A percentile compares a stretch with the other conserved stretches of the same genome.
Evolutionary conservation across 75 land plant genomes (phyloP).

Genomic region (Picea glauca): DNA sequence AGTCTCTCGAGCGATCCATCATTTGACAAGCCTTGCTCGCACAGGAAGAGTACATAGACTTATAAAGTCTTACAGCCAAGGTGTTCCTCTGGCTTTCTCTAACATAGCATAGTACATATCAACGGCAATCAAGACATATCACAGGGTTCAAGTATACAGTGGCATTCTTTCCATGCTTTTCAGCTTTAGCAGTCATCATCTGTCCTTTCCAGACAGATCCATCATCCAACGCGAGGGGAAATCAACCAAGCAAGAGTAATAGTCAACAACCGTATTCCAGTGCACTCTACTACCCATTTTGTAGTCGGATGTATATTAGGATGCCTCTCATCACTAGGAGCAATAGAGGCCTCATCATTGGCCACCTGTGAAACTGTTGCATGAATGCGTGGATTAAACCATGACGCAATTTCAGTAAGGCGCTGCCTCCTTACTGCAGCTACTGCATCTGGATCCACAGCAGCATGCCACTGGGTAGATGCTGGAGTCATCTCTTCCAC

Average conservation of each 20-base stretch:
- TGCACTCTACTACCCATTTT: constrained; percentile 64
- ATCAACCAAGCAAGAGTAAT: constrained; percentile 69
- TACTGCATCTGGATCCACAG: constrained; percentile 66
- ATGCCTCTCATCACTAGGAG: constrained; percentile 17
- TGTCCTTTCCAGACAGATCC: too few relatives aligned
- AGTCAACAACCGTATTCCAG: constrained; percentile 61
- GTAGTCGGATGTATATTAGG: constrained; percentile 37
- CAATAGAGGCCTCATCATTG: constrained; percentile 25
- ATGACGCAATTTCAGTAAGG: constrained; percentile 59
- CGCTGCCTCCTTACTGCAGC: constrained; percentile 68
- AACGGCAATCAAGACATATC: too few relatives aligned
- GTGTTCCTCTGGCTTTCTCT: too few relatives aligned
- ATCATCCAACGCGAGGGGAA: constrained; percentile 65
- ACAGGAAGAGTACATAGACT: too few relatives aligned
- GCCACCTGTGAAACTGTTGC: constrained; percentile 28
- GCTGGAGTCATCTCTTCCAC: constrained; percentile 39
- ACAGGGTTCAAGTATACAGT: too few relatives aligned
- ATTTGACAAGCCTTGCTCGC: too few relatives aligned
- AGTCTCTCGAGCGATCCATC: too few relatives aligned
- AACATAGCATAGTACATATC: too few relatives aligned
- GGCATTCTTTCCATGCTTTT: too few relatives aligned
- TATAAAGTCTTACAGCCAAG: too few relatives aligned
- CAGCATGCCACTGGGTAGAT: constrained; percentile 16
- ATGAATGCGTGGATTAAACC: constrained; percentile 50
- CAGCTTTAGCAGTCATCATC: too few relatives aligned